Conservation (phyloP, 768 basidiomycete species). For the Myochromella boudieri region DNA sequence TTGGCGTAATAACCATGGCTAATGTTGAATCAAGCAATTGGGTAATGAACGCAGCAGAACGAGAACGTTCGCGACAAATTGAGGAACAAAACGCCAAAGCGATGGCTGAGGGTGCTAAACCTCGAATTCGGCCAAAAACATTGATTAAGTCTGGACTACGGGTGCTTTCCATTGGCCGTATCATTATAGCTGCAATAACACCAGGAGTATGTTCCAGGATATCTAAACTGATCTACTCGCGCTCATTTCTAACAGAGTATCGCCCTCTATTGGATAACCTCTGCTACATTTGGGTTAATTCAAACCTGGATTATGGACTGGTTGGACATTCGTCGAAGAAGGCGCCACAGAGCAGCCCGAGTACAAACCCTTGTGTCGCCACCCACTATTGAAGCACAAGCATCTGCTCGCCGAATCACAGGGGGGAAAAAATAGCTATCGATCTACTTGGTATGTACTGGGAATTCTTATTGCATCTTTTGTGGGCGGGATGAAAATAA, state of each 20-base stretch:
- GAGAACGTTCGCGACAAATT: constrained; percentile 46
- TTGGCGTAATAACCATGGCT: constrained; percentile 74
- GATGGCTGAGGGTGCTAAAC: constrained; percentile 44
- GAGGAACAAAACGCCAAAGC: constrained; percentile 48
- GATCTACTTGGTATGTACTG: no score
- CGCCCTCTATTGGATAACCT: constrained; percentile 75
- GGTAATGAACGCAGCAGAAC: constrained; percentile 63
- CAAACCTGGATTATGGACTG: constrained; percentile 77
- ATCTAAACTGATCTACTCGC: background rate
- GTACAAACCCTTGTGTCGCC: constrained; percentile 6
- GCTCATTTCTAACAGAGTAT: constrained; percentile 47
- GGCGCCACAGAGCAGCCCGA: constrained; percentile 10
- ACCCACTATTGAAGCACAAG: background rate
- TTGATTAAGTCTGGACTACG: constrained; percentile 57
- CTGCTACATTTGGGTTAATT: constrained; percentile 68
- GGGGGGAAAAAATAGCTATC: no score
- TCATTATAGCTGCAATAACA: constrained; percentile 63
- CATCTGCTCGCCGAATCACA: no score
- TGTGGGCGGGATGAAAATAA: constrained; percentile 62
- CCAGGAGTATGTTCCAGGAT: constrained; percentile 58
- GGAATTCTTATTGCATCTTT: constrained; percentile 9
- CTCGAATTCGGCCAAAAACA: constrained; percentile 39
- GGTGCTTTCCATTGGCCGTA: constrained; percentile 60
- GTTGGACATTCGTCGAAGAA: constrained; percentile 47
- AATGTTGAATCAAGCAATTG: constrained; percentile 79